Base-by-base conservation (phyloP, 2,329 filamentous ascomycete species). In the Alternaria triticimaculans region DNA sequence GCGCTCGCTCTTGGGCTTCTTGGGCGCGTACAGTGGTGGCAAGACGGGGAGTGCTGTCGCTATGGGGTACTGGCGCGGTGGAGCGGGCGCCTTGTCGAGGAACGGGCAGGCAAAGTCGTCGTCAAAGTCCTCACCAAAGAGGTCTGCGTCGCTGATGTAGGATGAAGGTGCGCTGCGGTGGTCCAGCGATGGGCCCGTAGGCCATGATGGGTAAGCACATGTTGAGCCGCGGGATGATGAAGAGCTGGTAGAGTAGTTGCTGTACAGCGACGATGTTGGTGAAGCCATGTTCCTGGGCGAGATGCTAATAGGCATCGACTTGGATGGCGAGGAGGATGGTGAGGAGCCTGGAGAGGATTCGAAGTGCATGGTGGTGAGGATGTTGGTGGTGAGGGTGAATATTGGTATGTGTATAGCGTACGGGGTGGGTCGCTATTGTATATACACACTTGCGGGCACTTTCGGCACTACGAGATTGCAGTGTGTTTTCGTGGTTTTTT, bases 201-300 rank as follows among this genome's bases (percentile, higher is more conserved):
- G 80, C 80, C 80, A 82, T 57, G 77, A 80, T 48, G 80, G 80
- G 63, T 77, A 81, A 49, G 80, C 79, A 70, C 80, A 81, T 6
- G 78, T 70, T 3, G 76, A 79, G 60, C 75, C 77, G 37, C 72
- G 72, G 41, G 72, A 70, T 37, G 77, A 74, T 41, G 64, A 71
- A 15, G 71, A 68, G 55, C 73, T 70, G 58, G 67, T 60, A 6
- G 77, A 74, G 73, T 71, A 77, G 71, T 68, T 75, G 76, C 77
- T 79, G 71, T 74, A 79, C 69, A 80, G 67, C 54, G 77, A 79
- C 50, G 69, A 68, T 14, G 77, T 75, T 9, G 78, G 76, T 12
- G 77, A 80, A 50, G 78, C 69, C 76, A 79, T 79, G 69, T 64
- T 77, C 53, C 74, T 70, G 46, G 72, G 69, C 44, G 72, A 73